Conservation (phyloP, 2,329 filamentous ascomycete species). For the Colletotrichum musae region DNA sequence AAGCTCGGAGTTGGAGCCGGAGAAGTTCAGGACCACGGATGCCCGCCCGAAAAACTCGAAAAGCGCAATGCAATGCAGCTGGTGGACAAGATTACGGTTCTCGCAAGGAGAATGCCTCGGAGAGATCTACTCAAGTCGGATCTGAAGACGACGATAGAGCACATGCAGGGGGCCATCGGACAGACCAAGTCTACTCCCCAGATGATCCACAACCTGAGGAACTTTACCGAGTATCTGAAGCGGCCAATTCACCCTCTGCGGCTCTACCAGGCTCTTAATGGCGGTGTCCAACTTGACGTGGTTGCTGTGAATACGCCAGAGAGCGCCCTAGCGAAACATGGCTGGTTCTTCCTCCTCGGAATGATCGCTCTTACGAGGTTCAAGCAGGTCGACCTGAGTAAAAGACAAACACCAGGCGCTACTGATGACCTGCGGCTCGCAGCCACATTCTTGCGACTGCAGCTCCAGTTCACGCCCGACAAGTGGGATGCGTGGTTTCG, state of each 20-base stretch:
- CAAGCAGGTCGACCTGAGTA: conserved; percentile 76
- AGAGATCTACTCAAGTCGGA: conserved; percentile 95
- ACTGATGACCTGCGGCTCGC: conserved; percentile 89
- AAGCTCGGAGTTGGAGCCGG: conserved; percentile 79
- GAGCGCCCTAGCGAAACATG: conserved; percentile 80
- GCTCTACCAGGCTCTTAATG: conserved; percentile 85
- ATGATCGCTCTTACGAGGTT: conserved; percentile 92
- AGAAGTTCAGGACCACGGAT: conserved; percentile 84
- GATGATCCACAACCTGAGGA: conserved; percentile 88
- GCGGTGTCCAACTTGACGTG: conserved; percentile 81
- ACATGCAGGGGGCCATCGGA: conserved; percentile 90
- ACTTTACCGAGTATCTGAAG: conserved; percentile 86
- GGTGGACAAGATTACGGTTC: conserved; percentile 85
- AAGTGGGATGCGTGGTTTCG: conserved; percentile 94
- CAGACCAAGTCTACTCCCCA: conserved; percentile 83
- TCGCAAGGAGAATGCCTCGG: conserved; percentile 87
- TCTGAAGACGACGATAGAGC: conserved; percentile 90
- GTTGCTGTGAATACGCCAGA: conserved; percentile 78
- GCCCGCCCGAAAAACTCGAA: conserved; percentile 82
- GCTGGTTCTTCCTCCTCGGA: conserved; percentile 94
- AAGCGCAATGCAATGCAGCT: conserved; percentile 84
- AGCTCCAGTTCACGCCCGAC: conserved; percentile 85
- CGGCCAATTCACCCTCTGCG: conserved; percentile 86
- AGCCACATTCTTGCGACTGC: conserved; percentile 83
- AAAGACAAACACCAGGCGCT: conserved; percentile 82